Conservation (phyloP, 2,329 filamentous ascomycete genomes). For the Pseudocercospora fijiensis region DNA sequence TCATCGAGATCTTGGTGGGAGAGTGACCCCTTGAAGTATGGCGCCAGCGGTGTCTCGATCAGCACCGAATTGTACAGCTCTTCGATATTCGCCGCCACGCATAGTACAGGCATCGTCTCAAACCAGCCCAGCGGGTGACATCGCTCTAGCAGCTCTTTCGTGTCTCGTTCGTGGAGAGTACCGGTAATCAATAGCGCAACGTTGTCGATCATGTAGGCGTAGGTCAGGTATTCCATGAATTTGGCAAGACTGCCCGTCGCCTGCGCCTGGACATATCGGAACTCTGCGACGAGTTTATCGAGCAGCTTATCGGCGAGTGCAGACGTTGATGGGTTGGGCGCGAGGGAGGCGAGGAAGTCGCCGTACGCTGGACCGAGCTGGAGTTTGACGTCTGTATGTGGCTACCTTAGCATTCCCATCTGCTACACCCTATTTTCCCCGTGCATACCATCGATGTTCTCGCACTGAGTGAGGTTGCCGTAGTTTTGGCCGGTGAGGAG, state of each 20-base stretch:
- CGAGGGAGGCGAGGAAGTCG: constrained; percentile 90
- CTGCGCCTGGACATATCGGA: constrained; percentile 93
- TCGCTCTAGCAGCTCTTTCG: constrained; percentile 87
- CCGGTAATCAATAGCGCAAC: constrained; percentile 96
- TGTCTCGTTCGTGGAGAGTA: constrained; percentile 95
- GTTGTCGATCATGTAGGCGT: constrained; percentile 99
- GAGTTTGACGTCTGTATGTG: constrained; percentile 81
- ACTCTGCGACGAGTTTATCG: constrained; percentile 96
- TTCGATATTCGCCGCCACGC: constrained; percentile 96
- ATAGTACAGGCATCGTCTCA: constrained; percentile 97
- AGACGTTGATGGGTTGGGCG: constrained; percentile 95
- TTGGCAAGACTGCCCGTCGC: constrained; percentile 85
- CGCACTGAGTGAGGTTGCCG: constrained; percentile 93
- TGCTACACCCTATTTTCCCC: no score
- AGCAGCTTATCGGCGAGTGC: constrained; percentile 92
- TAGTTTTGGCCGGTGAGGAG: constrained; percentile 90
- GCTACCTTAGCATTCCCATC: constrained; percentile 17
- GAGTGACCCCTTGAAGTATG: constrained; percentile 95
- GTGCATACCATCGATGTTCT: constrained; percentile 83
- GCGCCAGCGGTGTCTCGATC: constrained; percentile 91
- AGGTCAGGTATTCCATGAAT: constrained; percentile 98
- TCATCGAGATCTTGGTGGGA: constrained; percentile 97
- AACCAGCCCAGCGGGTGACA: constrained; percentile 99
- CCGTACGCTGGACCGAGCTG: constrained; percentile 96
- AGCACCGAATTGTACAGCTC: constrained; percentile 97